Evolutionary conservation across 768 basidiomycete genomes (phyloP), one percentile per base, ranked within the genome.

Genomic region (Lenzites betulinus): DNA sequence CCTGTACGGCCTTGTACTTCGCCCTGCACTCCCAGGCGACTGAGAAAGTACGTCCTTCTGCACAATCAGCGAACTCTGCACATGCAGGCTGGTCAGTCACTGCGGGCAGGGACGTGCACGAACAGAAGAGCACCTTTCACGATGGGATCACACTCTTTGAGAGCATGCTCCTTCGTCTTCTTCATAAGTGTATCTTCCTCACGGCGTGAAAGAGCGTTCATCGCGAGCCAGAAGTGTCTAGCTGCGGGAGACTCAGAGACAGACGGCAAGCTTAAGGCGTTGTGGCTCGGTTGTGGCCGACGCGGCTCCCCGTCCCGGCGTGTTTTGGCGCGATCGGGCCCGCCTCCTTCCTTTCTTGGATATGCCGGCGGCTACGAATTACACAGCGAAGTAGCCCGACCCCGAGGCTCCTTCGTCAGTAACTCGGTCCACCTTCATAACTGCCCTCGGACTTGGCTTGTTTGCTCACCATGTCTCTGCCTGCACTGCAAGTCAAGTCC

Each of bases 111-210:
- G 16, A 36, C 9, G 22, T 6, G 22, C 9, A 39, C 13, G 22
- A 36, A 6, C 1, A 36, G 33, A 25, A 39, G 2, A 1, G 20
- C 4, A 87, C 93, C 89, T 84, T 86, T 88, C 4, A 94, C 89
- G 7, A 92, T 62, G 1, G 77, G 62, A 67, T 92, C 88, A 64
- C 93, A 95, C 72, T 91, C 88, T 67, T 83, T 86, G 69, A 94
- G 73, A 13, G 93, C 93, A 58, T 80, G 79, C 16, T 86, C 84
- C 70, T 94, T 95, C 9, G 91, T 89, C 23, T 89, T 79, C 73
- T 95, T 94, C 39, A 89, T 73, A 41, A 95, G 81, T 8, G 87
- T 88, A 46, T 95, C 93, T 71, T 95, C 93, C 76, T 95, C 93
- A 50, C 93, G 82, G 57, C 92, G 83, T 38, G 93, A 95, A 33